Conservation (phyloP, 2,329 filamentous ascomycete species). For the Metarhizium guizhouense region DNA sequence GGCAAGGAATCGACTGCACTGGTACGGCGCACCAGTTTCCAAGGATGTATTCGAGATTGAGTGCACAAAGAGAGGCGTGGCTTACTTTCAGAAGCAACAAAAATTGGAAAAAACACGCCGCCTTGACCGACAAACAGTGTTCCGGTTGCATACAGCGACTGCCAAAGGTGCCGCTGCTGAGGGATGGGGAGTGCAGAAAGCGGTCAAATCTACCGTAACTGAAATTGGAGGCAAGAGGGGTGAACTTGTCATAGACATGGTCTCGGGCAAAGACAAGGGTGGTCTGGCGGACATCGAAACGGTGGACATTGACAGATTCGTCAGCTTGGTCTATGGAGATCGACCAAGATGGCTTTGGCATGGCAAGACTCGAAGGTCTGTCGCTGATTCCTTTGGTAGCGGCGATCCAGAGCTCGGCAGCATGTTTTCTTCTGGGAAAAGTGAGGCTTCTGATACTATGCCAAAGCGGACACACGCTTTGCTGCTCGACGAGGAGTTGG, state of each 20-base stretch:
- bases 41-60: slow-evolving; percentile 91
- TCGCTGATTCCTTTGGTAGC: slow-evolving; percentile 33
- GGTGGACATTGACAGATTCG: slow-evolving; percentile 76
- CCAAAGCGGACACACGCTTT: slow-evolving; percentile 42
- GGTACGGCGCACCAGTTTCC: slow-evolving; percentile 70
- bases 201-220: slow-evolving; percentile 89
- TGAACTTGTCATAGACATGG: slow-evolving; percentile 93
- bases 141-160: slow-evolving; percentile 72
- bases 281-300: slow-evolving; percentile 92
- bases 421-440: slow-evolving; percentile 43
- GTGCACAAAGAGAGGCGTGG: slow-evolving; percentile 72
- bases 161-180: slow-evolving; percentile 85
- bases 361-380: slow-evolving; percentile 69
- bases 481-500: slow-evolving; percentile 42
- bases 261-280: slow-evolving; percentile 75
- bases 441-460: slow-evolving; percentile 31
- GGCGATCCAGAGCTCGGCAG: slow-evolving; percentile 36
- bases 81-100: slow-evolving; percentile 81
- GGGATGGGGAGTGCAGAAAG: slow-evolving; percentile 84
- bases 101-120: slow-evolving; percentile 70
- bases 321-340: slow-evolving; percentile 69
- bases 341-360: slow-evolving; percentile 91
- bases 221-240: slow-evolving; percentile 91
- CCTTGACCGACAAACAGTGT: slow-evolving; percentile 74
- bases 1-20: slow-evolving; percentile 79